phyloP scores from a whole-genome alignment of 805 yeast species.

The Yarrowia sp. region DNA sequence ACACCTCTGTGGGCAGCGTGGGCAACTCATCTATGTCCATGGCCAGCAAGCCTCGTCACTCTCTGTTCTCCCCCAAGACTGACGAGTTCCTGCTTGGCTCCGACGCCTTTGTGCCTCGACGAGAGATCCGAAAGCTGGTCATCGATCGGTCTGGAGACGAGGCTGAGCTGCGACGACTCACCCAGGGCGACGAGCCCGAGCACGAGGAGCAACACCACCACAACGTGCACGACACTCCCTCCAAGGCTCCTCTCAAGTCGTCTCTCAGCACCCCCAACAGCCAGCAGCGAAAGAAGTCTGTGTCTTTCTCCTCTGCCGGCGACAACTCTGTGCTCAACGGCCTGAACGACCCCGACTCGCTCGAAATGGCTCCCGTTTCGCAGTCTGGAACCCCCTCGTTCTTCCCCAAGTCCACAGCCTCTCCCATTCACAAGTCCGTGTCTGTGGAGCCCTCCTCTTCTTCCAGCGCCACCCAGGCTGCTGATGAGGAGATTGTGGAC shows the following conservation, averaged over 20 bases:
- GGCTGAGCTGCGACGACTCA: slow-evolving; percentile 37
- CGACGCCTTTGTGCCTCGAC: slow-evolving; percentile 72
- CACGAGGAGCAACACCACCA: slow-evolving; percentile 42
- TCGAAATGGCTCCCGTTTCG: slow-evolving; percentile 23
- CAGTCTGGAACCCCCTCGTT: slow-evolving; percentile 19
- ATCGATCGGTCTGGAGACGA: slow-evolving; percentile 55
- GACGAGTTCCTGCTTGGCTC: slow-evolving; percentile 74
- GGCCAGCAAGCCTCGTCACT: slow-evolving; percentile 33
- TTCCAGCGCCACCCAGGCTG: slow-evolving; percentile 10
- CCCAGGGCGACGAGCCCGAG: slow-evolving; percentile 33
- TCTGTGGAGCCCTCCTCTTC: slow-evolving; percentile 15
- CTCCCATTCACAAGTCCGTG: slow-evolving; percentile 22
- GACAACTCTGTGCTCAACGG: slow-evolving; percentile 35
- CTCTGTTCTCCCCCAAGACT: slow-evolving; percentile 56
- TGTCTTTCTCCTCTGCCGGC: slow-evolving; percentile 31
- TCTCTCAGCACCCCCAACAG: slow-evolving; percentile 32
- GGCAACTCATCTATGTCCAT: slow-evolving; percentile 8
- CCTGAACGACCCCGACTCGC: slow-evolving; percentile 28
- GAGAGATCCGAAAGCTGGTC: slow-evolving; percentile 60
- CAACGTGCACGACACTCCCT: slow-evolving; percentile 7
- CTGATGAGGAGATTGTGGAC: slow-evolving; percentile 58
- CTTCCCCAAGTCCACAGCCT: slow-evolving; percentile 36
- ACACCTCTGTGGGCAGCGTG: slow-evolving; percentile 18
- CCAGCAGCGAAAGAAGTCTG: slow-evolving; percentile 36
- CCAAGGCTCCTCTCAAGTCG: slow-evolving; percentile 34